Percentiles rank a stretch among this genome's conserved stretches.
Evolutionary conservation across 805 yeast species (phyloP).

Genomic region (Wickerhamomyces subpelliculosus): DNA sequence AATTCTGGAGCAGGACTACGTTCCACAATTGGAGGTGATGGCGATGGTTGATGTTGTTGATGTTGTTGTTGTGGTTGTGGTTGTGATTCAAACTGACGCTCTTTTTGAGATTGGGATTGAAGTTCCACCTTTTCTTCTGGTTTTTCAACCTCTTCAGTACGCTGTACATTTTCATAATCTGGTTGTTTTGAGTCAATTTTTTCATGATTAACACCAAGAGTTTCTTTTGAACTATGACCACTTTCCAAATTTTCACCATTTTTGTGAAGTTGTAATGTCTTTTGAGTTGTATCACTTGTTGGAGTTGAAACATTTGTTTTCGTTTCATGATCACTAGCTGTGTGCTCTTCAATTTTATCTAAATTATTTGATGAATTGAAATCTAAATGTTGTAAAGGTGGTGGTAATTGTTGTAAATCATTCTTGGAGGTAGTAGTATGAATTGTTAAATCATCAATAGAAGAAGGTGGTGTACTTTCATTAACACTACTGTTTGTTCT

Average conservation of each 20-base stretch:
- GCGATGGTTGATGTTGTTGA: too few relatives aligned
- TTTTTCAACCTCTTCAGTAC: background rate
- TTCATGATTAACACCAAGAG: background rate
- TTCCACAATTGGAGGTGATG: too few relatives aligned
- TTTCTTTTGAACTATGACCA: background rate
- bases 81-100: too few relatives aligned
- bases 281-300: background rate
- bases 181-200: background rate
- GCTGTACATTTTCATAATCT: background rate
- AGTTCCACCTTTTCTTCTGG: background rate
- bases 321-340: too few relatives aligned
- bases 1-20: too few relatives aligned
- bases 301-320: background rate
- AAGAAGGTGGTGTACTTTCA: conserved; percentile 23
- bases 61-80: too few relatives aligned
- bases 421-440: background rate
- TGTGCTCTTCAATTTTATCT: conserved; percentile 17
- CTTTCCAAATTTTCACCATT: too few relatives aligned
- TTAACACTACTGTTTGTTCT: conserved; percentile 15
- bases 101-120: background rate
- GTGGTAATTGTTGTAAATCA: background rate
- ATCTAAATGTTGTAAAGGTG: background rate
- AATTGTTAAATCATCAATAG: conserved; percentile 20
- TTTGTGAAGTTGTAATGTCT: too few relatives aligned
- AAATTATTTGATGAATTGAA: conserved; percentile 1